Evolutionary conservation across 768 basidiomycete genomes (phyloP), one percentile per base, ranked within the genome.

Genomic region (Psilocybe sp.): DNA sequence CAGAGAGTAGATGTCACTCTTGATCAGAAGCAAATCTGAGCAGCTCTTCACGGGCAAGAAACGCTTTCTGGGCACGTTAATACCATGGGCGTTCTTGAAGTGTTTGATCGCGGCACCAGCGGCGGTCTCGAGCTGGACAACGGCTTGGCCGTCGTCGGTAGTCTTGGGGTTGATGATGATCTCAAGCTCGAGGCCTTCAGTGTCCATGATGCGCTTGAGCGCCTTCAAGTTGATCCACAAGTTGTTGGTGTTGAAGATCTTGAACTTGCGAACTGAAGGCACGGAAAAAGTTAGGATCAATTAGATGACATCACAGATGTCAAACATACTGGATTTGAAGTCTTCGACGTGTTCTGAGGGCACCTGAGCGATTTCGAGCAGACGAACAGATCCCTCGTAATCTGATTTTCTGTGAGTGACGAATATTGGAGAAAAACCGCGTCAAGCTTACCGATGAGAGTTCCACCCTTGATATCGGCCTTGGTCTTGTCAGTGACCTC

Each of bases 401-500:
- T 93, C 75, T 76, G 49, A 39, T 40, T 5, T 11, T 44, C 31
- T 13, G 45, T 35, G 7, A 40, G n/a, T 32, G 23, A 33, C 11
- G 41, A 12, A 4, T 35, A 34, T n/a, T 18, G 9, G 23, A 34
- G 23, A 33, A 8, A 44, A 43, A 28, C 32, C 9, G 34, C 40
- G 23, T 20, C 16, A 31, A 47, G 42, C 57, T 28, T 55, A 74
- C 74, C 88, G 58, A 95, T 87, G 61, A 93, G 78, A 50, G 92
- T 92, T 67, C 90, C 90, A 70, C 88, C 88, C 83, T 69, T 69
- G 53, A 69, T 61, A 42, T 87, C 92, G 44, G 88, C 92, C 79
- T 96, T 94, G 62, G 93, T 95, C 81, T 95, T 96, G 76, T 95
- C 91, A 10, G 94, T 97, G 54, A 96, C 88, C 69, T 96, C 91